Evolutionary conservation across 2,329 filamentous ascomycete genomes (phyloP).

Genomic region (Tolypocladium capitatum): DNA sequence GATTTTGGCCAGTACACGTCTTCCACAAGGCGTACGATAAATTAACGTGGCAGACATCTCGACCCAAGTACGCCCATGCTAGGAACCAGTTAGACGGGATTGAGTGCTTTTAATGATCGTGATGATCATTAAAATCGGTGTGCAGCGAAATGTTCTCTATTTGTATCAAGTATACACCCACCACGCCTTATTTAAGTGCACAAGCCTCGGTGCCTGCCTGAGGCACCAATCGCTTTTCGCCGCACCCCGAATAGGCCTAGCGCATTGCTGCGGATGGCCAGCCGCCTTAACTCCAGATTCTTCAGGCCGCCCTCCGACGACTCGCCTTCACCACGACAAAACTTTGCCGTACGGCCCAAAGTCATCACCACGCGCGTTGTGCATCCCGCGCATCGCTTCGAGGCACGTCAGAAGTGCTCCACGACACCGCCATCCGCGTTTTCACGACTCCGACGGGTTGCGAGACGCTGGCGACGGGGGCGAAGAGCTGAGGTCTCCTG

Average conservation of each 20-base stretch:
- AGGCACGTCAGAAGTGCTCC: slow-evolving; percentile 13
- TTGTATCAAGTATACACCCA: no score
- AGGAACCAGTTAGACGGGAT: no score
- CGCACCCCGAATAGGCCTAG: slow-evolving; percentile 19
- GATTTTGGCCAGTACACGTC: no score
- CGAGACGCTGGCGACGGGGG: slow-evolving; percentile 32
- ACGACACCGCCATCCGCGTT: slow-evolving; percentile 22
- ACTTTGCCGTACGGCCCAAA: slow-evolving; percentile 22
- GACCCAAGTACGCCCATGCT: no score
- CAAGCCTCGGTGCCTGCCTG: no score
- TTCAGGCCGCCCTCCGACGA: slow-evolving; percentile 24
- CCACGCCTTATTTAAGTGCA: no score
- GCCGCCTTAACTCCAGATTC: slow-evolving; percentile 30
- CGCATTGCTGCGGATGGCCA: slow-evolving; percentile 15
- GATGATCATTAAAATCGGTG: no score
- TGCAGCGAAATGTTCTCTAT: no score
- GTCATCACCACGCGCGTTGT: slow-evolving; percentile 40
- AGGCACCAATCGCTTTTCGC: slow-evolving; percentile 13
- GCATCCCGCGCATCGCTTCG: slow-evolving; percentile 27
- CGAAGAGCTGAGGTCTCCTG: slow-evolving; percentile 32
- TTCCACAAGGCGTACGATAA: no score
- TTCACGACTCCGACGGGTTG: slow-evolving; percentile 21
- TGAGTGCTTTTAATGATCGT: no score
- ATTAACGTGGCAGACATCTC: no score
- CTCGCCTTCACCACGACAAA: slow-evolving; percentile 31